These are phyloP conservation scores for Podaxis rugospora DNA, from an alignment of 768 basidiomycete species.

Conservation along the genomic window DNA sequence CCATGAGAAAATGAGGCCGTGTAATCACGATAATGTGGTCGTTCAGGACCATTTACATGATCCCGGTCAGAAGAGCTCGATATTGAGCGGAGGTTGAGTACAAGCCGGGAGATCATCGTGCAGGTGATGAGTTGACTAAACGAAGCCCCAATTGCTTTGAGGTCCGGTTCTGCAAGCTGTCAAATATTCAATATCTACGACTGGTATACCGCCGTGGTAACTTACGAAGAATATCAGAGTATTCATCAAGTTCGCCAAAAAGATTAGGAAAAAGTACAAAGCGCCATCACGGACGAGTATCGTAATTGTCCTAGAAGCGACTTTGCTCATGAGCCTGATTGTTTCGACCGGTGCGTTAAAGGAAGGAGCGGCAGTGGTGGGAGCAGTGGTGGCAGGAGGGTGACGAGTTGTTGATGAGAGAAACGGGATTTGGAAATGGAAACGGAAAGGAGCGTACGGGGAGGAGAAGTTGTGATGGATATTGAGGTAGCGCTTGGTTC, in stretches of 20 bases:
- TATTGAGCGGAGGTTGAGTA: slow-evolving; percentile 25
- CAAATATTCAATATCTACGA: neutral
- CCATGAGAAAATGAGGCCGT: neutral
- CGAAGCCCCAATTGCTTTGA: slow-evolving; percentile 27
- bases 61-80: neutral
- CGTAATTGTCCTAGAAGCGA: slow-evolving; percentile 16
- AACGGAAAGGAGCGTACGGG: neutral
- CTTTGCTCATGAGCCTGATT: slow-evolving; percentile 2
- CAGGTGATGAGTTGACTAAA: slow-evolving; percentile 27
- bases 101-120: slow-evolving; percentile 25
- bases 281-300: slow-evolving; percentile 24
- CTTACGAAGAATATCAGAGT: slow-evolving; percentile 24
- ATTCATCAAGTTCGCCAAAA: slow-evolving; percentile 22
- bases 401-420: neutral
- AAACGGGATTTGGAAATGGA: neutral
- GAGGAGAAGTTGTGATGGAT: neutral
- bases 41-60: neutral
- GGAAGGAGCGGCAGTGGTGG: neutral
- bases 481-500: slow-evolving; percentile 13
- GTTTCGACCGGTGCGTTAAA: neutral
- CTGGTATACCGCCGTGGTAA: neutral
- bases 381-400: neutral
- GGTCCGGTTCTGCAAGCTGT: slow-evolving; percentile 19
- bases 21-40: neutral
- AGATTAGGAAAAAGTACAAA: slow-evolving; percentile 24